Conservation (phyloP, 495 filamentous ascomycete species). For the Opeltia flavorubescens region DNA sequence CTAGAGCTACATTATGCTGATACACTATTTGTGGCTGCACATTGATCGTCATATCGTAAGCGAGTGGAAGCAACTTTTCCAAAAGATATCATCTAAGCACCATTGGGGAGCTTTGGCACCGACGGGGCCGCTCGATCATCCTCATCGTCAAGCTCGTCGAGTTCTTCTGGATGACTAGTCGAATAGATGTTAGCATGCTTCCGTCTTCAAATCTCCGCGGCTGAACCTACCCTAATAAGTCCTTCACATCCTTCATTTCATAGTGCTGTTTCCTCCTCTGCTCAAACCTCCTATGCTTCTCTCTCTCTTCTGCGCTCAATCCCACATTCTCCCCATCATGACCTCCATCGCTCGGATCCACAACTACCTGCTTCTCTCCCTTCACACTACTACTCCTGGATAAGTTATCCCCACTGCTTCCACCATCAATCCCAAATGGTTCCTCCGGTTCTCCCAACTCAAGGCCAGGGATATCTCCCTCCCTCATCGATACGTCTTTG, state of each 20-base stretch:
- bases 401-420: slow-evolving; percentile 26
- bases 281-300: slow-evolving; percentile 86
- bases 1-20: too few relatives aligned
- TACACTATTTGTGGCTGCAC: too few relatives aligned
- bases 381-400: slow-evolving; percentile 33
- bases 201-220: not conserved
- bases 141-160: slow-evolving; percentile 39
- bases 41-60: too few relatives aligned
- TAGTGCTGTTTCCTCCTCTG: slow-evolving; percentile 88
- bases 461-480: slow-evolving; percentile 79
- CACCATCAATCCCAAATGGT: slow-evolving; percentile 20
- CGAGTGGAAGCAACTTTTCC: too few relatives aligned
- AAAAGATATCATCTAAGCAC: not conserved
- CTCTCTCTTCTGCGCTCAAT: slow-evolving; percentile 22
- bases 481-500: slow-evolving; percentile 27
- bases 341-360: slow-evolving; percentile 47
- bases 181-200: slow-evolving; percentile 1
- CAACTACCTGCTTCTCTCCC: slow-evolving; percentile 59
- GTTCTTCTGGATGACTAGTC: slow-evolving; percentile 31
- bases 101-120: not conserved
- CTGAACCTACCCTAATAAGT: slow-evolving; percentile 58
- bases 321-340: slow-evolving; percentile 55
- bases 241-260: slow-evolving; percentile 93
- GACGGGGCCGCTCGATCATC: too few relatives aligned
- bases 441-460: slow-evolving; percentile 94